phyloP scores from a whole-genome alignment of 225 moss, liverwort and hornwort genomes.

The Bryoerythrophyllum caledonicum region DNA sequence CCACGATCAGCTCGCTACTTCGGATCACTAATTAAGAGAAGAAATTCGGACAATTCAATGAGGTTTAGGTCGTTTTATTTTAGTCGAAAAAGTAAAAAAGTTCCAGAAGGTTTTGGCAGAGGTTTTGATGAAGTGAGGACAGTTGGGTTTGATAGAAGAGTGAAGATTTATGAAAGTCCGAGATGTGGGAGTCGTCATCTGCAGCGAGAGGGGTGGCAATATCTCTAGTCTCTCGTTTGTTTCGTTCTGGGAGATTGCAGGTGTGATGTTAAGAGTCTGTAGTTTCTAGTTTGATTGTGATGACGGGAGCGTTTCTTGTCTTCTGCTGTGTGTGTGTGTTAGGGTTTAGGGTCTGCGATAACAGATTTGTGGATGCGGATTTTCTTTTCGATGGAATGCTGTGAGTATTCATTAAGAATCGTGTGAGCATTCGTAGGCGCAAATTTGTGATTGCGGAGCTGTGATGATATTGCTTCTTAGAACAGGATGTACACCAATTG shows the following conservation, averaged over 20 bases:
- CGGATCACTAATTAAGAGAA: not conserved
- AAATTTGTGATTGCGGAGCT: constrained; percentile 2
- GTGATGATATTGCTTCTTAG: not conserved
- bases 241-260: not conserved
- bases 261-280: not conserved
- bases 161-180: not conserved
- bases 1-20: not conserved
- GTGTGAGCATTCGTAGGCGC: too few species aligned
- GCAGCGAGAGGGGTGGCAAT: not conserved
- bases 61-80: constrained; percentile 4
- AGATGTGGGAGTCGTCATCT: not conserved
- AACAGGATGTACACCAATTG: not conserved
- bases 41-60: not conserved
- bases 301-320: not conserved
- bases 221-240: not conserved
- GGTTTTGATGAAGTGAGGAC: not conserved
- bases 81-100: constrained; percentile 29
- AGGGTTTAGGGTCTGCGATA: constrained; percentile 30
- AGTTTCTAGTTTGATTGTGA: not conserved
- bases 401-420: not conserved
- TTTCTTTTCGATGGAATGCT: not conserved
- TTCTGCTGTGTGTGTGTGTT: not conserved
- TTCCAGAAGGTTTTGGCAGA: not conserved
- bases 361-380: not conserved
- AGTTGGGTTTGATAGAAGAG: not conserved